These are phyloP conservation scores for Globisporangium carolinianum DNA, from an alignment of 352 stramenopile species.

Conservation along the genomic window DNA sequence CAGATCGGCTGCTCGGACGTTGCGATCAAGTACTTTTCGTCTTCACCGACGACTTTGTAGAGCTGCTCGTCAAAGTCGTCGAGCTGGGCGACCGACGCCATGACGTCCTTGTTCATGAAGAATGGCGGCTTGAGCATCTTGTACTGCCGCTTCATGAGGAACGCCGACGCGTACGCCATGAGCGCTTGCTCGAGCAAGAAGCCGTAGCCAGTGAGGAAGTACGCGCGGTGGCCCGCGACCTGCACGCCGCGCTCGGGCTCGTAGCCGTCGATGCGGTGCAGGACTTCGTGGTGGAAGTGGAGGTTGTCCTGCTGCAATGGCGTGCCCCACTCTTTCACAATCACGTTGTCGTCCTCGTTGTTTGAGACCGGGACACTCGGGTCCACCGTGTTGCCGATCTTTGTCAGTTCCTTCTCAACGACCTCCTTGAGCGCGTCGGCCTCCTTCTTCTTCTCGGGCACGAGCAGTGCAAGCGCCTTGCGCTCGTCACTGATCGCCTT, in stretches of 20 bases:
- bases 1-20: conserved; percentile 99
- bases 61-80: conserved; percentile 99
- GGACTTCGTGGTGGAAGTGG: conserved; percentile 93
- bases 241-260: conserved; percentile 94
- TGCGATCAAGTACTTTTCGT: conserved; percentile 99
- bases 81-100: conserved; percentile 97
- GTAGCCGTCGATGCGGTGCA: conserved; percentile 99
- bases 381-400: conserved; percentile 98
- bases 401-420: conserved; percentile 71
- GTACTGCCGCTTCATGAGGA: conserved; percentile 94
- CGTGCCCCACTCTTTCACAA: conserved; percentile 83
- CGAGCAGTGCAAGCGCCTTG: conserved; percentile 56
- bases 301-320: conserved; percentile 73
- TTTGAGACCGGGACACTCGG: conserved; percentile 92
- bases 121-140: conserved; percentile 98
- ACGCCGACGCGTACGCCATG: conserved; percentile 98
- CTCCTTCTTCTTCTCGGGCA: conserved; percentile 78
- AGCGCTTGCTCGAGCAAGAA: conserved; percentile 99
- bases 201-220: conserved; percentile 98
- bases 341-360: conserved; percentile 96
- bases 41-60: conserved; percentile 97
- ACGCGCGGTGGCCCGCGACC: conserved; percentile 96
- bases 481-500: conserved; percentile 75
- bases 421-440: conserved; percentile 65
- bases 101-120: conserved; percentile 99